These are phyloP conservation scores for Sedum album DNA, from an alignment of 164 flowering plant species.

Conservation along the genomic window DNA sequence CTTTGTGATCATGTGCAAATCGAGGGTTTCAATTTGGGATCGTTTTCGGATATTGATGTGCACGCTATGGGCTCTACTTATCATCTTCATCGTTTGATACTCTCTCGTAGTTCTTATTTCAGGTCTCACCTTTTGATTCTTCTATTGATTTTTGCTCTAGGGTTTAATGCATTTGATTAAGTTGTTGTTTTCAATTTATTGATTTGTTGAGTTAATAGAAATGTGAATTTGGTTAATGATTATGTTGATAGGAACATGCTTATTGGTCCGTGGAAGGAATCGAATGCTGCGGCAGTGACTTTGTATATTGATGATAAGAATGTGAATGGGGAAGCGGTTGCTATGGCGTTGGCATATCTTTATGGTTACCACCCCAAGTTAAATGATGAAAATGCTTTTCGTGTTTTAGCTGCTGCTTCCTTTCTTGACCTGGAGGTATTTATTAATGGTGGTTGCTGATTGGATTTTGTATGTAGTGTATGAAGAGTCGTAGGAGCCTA, in stretches of 20 bases:
- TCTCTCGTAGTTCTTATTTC: conserved; percentile 96
- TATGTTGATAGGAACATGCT: conserved; percentile 77
- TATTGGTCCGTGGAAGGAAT: conserved; percentile 97
- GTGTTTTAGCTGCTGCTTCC: conserved; percentile 97
- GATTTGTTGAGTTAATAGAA: not conserved
- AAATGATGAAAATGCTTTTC: conserved; percentile 83
- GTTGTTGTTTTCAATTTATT: no score
- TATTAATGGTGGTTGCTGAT: not conserved
- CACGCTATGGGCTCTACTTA: conserved; percentile 82
- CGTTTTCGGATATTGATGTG: conserved; percentile 80
- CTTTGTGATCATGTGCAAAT: conserved; percentile 86
- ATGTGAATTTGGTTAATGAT: not conserved
- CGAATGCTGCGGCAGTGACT: conserved; percentile 59
- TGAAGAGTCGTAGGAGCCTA: not conserved
- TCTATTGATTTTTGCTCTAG: not conserved
- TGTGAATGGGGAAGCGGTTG: conserved; percentile 79
- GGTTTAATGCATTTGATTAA: not conserved
- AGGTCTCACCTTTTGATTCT: conserved; percentile 30
- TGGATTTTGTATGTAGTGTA: not conserved
- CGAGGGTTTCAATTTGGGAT: conserved; percentile 79
- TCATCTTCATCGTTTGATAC: conserved; percentile 85
- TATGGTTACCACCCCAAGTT: conserved; percentile 93
- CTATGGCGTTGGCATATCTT: conserved; percentile 82
- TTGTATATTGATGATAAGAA: conserved; percentile 86
- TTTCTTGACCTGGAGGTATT: conserved; percentile 97